Conservation (phyloP, 768 basidiomycete genomes). For the Hygrocybe coccinea region DNA sequence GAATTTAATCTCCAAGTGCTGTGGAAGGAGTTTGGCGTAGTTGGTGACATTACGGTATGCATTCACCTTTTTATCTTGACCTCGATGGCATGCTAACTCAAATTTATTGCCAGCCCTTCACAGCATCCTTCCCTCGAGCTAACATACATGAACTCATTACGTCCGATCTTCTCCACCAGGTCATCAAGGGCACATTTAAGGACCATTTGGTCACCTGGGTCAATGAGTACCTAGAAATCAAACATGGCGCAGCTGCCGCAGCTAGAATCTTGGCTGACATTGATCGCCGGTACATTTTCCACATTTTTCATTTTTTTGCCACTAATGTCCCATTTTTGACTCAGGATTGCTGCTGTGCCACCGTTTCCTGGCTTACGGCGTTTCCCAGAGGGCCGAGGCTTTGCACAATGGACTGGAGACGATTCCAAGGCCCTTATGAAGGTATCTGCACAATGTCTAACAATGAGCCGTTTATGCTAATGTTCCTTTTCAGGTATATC, state of each 20-base stretch:
- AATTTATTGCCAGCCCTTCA: slow-evolving; percentile 1
- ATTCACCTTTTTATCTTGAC: not conserved
- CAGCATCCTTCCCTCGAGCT: slow-evolving; percentile 27
- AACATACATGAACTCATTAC: slow-evolving; percentile 32
- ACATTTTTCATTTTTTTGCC: not conserved
- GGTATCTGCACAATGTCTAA: not conserved
- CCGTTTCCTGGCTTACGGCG: slow-evolving; percentile 6
- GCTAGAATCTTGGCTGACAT: slow-evolving; percentile 28
- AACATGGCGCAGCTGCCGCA: slow-evolving; percentile 15
- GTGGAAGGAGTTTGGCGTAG: slow-evolving; percentile 33
- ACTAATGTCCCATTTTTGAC: not conserved
- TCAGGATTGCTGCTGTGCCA: slow-evolving; percentile 1
- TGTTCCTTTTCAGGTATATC: too few species aligned
- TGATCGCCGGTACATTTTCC: slow-evolving; percentile 12
- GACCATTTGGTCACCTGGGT: slow-evolving; percentile 37
- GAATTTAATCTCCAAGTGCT: slow-evolving; percentile 16
- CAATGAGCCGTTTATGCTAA: too few species aligned
- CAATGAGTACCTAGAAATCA: slow-evolving; percentile 18
- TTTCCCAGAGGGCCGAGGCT: slow-evolving; percentile 9
- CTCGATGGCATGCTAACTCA: too few species aligned
- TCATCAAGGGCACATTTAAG: slow-evolving; percentile 36
- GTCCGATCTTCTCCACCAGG: slow-evolving; percentile 32
- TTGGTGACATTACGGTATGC: slow-evolving; percentile 27
- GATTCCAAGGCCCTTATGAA: slow-evolving; percentile 13
- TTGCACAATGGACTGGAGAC: slow-evolving; percentile 12